A percentile compares a stretch with the other conserved stretches of the same genome.
Evolutionary conservation across 1,139 yeast genomes (phyloP).

Genomic region (Scheffersomyces illinoinensis): DNA sequence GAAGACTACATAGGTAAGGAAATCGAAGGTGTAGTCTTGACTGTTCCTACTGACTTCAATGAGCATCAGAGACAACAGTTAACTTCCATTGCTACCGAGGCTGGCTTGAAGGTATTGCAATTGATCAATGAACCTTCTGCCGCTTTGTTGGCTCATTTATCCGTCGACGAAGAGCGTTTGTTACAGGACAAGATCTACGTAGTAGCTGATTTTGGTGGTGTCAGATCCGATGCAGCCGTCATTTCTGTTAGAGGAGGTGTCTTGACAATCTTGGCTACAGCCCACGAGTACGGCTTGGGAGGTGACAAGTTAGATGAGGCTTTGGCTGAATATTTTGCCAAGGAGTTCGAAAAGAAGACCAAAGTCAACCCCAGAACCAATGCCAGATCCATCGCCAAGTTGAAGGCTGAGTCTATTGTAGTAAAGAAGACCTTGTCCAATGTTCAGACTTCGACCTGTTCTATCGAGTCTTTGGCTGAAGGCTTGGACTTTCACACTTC

Average conservation of each 20-base stretch:
- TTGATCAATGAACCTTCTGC: conserved; percentile 92
- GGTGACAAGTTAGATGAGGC: conserved; percentile 85
- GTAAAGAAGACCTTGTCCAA: conserved; percentile 93
- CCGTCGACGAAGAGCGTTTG: conserved; percentile 55
- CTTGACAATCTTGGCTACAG: conserved; percentile 83
- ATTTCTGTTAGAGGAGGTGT: conserved; percentile 92
- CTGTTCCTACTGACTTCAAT: conserved; percentile 89
- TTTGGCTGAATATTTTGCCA: conserved; percentile 80
- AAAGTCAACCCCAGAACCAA: conserved; percentile 78
- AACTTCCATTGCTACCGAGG: conserved; percentile 59
- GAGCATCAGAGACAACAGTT: conserved; percentile 71
- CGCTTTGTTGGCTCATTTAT: conserved; percentile 78
- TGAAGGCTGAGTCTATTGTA: conserved; percentile 77
- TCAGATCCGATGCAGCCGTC: conserved; percentile 95
- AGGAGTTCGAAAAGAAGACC: conserved; percentile 90
- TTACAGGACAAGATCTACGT: conserved; percentile 77
- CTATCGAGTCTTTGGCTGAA: conserved; percentile 92
- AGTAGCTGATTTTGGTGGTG: conserved; percentile 96
- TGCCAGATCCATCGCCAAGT: conserved; percentile 85
- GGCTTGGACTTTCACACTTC: conserved; percentile 93
- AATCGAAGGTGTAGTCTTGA: conserved; percentile 80
- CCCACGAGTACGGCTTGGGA: conserved; percentile 81
- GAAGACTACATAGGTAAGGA: conserved; percentile 85
- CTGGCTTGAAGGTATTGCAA: conserved; percentile 82
- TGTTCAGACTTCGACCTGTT: conserved; percentile 85